Base-by-base conservation (phyloP, 352 stramenopile species). In the Pythium plurisporium region DNA sequence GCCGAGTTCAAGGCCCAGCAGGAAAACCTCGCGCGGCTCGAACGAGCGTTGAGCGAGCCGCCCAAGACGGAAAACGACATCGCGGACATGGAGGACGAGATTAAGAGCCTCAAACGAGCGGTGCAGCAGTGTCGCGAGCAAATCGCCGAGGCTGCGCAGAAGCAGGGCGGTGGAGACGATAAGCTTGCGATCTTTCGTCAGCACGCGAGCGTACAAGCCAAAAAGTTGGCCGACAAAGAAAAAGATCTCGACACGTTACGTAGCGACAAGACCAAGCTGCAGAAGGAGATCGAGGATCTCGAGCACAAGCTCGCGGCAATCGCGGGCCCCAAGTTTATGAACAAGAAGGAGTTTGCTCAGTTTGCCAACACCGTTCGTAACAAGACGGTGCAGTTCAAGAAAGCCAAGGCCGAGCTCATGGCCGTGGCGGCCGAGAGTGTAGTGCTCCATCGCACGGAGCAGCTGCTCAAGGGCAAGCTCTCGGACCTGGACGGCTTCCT, bases 361-460 rank as follows among this genome's bases (percentile, higher is more conserved):
- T 96, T 96, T 63, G 85, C 75, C 30, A 88, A 80, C 41, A 79
- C 80, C 22, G 66, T 98, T 44, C 78, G 91, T 41, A 94, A 96
- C 59, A 97, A 97, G 62, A 96, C 83, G 5, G 88, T 95, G 60
- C 77, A 93, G 41, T 97, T 97, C 74, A 95, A 97, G 62, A 86
- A 87, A 44, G 69, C 91, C 14, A 97, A 97, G 70, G 74, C 64
- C 8, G 86, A 98, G 67, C 72, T 98, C 26, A 72, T 71, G 2
- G 75, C 82, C 45, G 69, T 98, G 33, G 80, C 87, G 51, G 76
- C 87, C 14, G 91, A 97, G 63, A 89, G 75, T 45, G 86, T 98
- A 5, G 88, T 97, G 34, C 71, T 98, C 7, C 78, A 95, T 59
- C 82, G 90, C 26, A 97, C 89, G 9, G 91, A 98, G 73, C 80